phyloP scores from a whole-genome alignment of 768 basidiomycete species.

The Heimioporus sp. region DNA sequence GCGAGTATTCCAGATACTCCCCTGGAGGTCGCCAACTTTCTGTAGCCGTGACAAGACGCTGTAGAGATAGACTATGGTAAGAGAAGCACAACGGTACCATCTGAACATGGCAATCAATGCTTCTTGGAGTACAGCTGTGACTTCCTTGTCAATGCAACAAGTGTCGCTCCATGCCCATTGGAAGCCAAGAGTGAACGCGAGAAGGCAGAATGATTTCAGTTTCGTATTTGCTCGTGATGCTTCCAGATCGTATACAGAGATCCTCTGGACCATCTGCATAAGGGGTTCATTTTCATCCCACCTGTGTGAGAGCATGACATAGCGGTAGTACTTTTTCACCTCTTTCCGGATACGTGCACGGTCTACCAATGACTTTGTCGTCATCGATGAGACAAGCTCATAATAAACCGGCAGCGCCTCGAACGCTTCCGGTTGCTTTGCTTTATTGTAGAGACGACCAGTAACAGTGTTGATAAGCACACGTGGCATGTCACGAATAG shows the following conservation, averaged over 20 bases:
- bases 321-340: slow-evolving; percentile 1
- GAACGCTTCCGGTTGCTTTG: background rate
- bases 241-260: slow-evolving; percentile 1
- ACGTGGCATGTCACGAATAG: background rate
- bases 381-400: background rate
- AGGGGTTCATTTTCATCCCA: slow-evolving; percentile 1
- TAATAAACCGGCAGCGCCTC: background rate
- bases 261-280: background rate
- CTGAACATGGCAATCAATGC: slow-evolving; percentile 11
- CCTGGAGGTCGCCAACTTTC: background rate
- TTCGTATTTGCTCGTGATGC: background rate
- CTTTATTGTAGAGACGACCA: background rate
- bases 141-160: slow-evolving; percentile 1
- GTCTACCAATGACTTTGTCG: background rate
- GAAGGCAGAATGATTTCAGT: background rate
- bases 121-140: background rate
- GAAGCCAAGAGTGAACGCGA: background rate
- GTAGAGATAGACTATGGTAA: slow-evolving; percentile 3
- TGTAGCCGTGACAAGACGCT: background rate
- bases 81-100: slow-evolving; percentile 7
- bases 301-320: slow-evolving; percentile 4
- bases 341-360: background rate
- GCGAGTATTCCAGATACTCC: slow-evolving; percentile 8
- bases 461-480: slow-evolving; percentile 3
- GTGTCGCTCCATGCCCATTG: slow-evolving; percentile 12